Conservation (phyloP, 2,329 filamentous ascomycete genomes). For the Rutstroemia sp. region DNA sequence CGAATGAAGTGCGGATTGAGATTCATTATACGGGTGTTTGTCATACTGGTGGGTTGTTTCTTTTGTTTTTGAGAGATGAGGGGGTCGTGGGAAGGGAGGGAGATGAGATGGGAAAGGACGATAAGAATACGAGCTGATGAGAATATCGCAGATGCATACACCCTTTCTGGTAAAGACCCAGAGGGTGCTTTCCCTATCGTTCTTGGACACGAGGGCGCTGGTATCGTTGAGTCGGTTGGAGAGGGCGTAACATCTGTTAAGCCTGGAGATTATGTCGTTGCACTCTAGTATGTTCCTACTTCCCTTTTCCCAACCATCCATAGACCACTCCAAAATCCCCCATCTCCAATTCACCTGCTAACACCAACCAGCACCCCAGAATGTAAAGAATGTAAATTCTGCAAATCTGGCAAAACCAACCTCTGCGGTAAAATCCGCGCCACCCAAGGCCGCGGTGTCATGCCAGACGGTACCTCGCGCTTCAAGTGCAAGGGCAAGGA, state of each 20-base stretch:
- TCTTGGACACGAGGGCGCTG: conserved; percentile 84
- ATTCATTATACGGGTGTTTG: conserved; percentile 98
- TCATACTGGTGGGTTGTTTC: conserved; percentile 67
- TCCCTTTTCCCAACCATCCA: background rate
- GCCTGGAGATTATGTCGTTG: conserved; percentile 83
- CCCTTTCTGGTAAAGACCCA: conserved; percentile 90
- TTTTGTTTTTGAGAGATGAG: no score
- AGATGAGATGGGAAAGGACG: no score
- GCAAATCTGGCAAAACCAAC: conserved; percentile 98
- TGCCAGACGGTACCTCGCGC: conserved; percentile 93
- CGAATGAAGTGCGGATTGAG: conserved; percentile 93
- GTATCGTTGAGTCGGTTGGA: conserved; percentile 86
- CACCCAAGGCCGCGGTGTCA: conserved; percentile 90
- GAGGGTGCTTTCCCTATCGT: conserved; percentile 90
- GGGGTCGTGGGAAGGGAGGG: background rate
- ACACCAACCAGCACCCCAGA: conserved; percentile 69
- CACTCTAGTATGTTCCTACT: conserved; percentile 62
- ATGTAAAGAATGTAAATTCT: conserved; percentile 98
- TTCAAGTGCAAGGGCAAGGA: conserved; percentile 95
- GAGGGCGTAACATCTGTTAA: conserved; percentile 95
- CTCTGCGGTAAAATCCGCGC: conserved; percentile 98
- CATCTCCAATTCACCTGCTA: background rate
- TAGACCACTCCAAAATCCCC: background rate
- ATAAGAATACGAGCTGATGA: conserved; percentile 5
- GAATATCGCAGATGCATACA: conserved; percentile 68